Percentiles rank a stretch among this genome's conserved stretches.
phyloP scores from a whole-genome alignment of 495 filamentous ascomycete species.

The Penicillium lagena region DNA sequence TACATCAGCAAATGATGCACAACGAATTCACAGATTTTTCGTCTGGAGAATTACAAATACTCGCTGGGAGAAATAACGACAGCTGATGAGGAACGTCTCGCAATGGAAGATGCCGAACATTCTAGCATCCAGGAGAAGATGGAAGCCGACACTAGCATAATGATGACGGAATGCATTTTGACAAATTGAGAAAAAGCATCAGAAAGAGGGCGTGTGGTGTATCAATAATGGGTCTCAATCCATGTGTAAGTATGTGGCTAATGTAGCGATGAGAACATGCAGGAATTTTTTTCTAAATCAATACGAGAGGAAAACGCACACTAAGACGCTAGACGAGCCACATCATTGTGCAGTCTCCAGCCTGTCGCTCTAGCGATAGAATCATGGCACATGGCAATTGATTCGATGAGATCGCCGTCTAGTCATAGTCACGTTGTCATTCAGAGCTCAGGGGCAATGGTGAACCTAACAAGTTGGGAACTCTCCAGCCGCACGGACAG shows the following conservation, averaged over 20 bases:
- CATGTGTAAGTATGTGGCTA: constrained; percentile 1
- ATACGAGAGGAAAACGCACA: not conserved
- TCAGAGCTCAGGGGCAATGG: constrained; percentile 3
- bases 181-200: not conserved
- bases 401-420: constrained; percentile 1
- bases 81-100: constrained; percentile 7
- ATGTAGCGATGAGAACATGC: constrained; percentile 3
- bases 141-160: not conserved
- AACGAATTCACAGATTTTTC: not conserved
- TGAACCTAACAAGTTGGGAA: constrained; percentile 5
- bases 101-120: not conserved
- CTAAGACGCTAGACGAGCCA: constrained; percentile 2
- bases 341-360: constrained; percentile 1
- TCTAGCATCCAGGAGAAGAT: not conserved
- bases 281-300: no score
- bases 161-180: constrained; percentile 1
- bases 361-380: no score
- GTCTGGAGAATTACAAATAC: constrained; percentile 9
- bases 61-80: constrained; percentile 11
- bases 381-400: not conserved
- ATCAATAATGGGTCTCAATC: not conserved
- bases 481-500: constrained; percentile 3
- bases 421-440: not conserved
- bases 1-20: not conserved
- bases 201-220: not conserved